Evolutionary conservation across 768 basidiomycete genomes (phyloP).

Genomic region (Scleroderma bovista): DNA sequence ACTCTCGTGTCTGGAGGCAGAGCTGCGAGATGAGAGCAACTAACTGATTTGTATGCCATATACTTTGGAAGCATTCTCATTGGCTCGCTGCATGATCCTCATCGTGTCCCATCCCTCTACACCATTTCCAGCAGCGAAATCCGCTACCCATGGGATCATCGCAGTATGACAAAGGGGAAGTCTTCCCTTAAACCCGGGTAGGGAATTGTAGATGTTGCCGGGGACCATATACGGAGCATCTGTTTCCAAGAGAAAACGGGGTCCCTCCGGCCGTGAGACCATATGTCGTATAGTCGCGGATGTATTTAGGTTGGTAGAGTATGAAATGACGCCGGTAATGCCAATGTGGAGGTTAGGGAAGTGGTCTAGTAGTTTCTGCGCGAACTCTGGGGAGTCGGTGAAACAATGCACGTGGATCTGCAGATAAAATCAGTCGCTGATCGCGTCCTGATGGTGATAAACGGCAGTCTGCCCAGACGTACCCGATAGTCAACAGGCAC

Average conservation of each 20-base stretch:
- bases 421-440: neutral
- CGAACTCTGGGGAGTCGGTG: conserved; percentile 76
- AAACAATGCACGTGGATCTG: conserved; percentile 88
- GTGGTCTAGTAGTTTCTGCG: conserved; percentile 59
- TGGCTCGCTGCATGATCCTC: conserved; percentile 53
- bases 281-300: conserved; percentile 58
- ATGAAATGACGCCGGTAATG: conserved; percentile 83
- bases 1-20: conserved; percentile 44
- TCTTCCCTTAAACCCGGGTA: conserved; percentile 48
- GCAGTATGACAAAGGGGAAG: conserved; percentile 71
- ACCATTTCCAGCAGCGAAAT: conserved; percentile 52
- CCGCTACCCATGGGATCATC: conserved; percentile 84
- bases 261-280: conserved; percentile 23
- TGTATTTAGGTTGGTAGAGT: conserved; percentile 69
- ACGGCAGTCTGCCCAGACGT: conserved; percentile 4
- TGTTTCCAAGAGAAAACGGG: conserved; percentile 69
- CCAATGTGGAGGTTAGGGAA: conserved; percentile 84
- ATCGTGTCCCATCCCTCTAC: conserved; percentile 47
- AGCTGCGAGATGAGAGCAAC: conserved; percentile 26
- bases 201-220: conserved; percentile 56
- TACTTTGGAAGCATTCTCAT: conserved; percentile 57
- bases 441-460: neutral
- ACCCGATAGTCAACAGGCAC: conserved; percentile 71
- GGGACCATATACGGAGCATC: conserved; percentile 90
- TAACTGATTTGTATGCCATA: conserved; percentile 40